Base-by-base conservation (phyloP, 805 yeast genomes). In the Novakomyces olei region DNA sequence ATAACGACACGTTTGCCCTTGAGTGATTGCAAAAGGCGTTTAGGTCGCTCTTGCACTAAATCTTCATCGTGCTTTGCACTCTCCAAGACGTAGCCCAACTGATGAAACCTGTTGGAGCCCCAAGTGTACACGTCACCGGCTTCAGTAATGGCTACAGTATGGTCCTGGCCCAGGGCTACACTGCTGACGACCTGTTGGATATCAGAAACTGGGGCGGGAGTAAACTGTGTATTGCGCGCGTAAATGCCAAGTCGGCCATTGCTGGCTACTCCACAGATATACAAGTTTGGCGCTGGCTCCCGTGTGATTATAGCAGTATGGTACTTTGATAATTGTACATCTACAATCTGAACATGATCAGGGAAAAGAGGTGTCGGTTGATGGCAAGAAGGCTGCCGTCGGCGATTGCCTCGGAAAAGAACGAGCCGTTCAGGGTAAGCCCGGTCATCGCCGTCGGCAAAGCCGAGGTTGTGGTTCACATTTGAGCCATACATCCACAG, bases 101-200 rank as follows among this genome's bases (percentile, higher is more conserved):
- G 91, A n/a, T 63, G 64, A 46, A 50, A 61, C 12, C 60, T 56
- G 44, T 78, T 78, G 38, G 68, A 59, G 0, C 95, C 95, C 92
- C 93, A 83, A 0, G 81, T 51, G 39, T 59, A 74, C 1, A 79
- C 54, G n/a, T 61, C 61, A 25, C 69, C 69, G 10, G 50, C 41
- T 0, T 53, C 44, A 0, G 74, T 63, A 15, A 76, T 41, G 0
- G 65, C 73, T 6, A 80, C 43, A 0, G 78, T 56, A 45, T 78
- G 92, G 43, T 75, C 74, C 41, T 69, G 67, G 33, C 80, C 69
- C 1, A 70, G 47, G 1, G 64, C 66, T 1, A 69, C 52, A 18
- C 47, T 44, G 2, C 44, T 44, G 1, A 57, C 46, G 14, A 19
- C 20, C 18, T 46, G 50, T 5, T 50, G 45, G n/a, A 44, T 39